phyloP scores from a whole-genome alignment of 805 yeast genomes.

The Teunomyces kruisii region DNA sequence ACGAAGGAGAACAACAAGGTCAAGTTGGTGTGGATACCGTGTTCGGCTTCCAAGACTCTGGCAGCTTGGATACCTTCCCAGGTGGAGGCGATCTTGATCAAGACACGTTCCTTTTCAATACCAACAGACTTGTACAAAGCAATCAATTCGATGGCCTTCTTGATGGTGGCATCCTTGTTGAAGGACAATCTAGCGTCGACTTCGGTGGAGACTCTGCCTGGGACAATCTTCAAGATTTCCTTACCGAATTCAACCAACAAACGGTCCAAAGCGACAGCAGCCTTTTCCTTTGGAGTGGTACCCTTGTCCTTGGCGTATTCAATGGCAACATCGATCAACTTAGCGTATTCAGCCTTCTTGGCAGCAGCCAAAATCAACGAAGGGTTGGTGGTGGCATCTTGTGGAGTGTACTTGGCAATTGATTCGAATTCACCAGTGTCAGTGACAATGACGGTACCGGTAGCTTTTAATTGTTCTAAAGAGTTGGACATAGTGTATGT shows the following conservation, averaged over 20 bases:
- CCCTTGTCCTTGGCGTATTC: conserved; percentile 75
- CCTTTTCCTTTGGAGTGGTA: conserved; percentile 61
- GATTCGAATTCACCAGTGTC: conserved; percentile 99
- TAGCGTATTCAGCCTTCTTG: conserved; percentile 84
- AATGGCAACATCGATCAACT: conserved; percentile 87
- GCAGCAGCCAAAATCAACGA: conserved; percentile 95
- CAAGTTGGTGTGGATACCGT: conserved; percentile 92
- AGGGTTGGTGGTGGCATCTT: conserved; percentile 99
- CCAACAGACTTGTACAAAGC: conserved; percentile 83
- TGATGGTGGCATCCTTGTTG: conserved; percentile 89
- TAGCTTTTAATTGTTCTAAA: conserved; percentile 86
- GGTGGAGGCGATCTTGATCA: conserved; percentile 96
- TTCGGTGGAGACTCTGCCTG: conserved; percentile 99
- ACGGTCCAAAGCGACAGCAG: conserved; percentile 83
- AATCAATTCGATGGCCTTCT: conserved; percentile 91
- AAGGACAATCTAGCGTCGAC: conserved; percentile 98
- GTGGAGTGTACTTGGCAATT: conserved; percentile 96
- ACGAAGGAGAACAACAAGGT: conserved; percentile 91
- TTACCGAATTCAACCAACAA: conserved; percentile 94
- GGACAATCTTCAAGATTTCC: conserved; percentile 89
- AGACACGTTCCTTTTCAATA: conserved; percentile 82
- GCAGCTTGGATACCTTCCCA: conserved; percentile 99
- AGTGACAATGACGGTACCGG: conserved; percentile 96
- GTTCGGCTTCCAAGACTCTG: conserved; percentile 83
- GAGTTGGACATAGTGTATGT: conserved; percentile 46